Evolutionary conservation across 2,329 filamentous ascomycete species (phyloP), one percentile per base, ranked within the genome.

Genomic region (Pyrenophora teres): DNA sequence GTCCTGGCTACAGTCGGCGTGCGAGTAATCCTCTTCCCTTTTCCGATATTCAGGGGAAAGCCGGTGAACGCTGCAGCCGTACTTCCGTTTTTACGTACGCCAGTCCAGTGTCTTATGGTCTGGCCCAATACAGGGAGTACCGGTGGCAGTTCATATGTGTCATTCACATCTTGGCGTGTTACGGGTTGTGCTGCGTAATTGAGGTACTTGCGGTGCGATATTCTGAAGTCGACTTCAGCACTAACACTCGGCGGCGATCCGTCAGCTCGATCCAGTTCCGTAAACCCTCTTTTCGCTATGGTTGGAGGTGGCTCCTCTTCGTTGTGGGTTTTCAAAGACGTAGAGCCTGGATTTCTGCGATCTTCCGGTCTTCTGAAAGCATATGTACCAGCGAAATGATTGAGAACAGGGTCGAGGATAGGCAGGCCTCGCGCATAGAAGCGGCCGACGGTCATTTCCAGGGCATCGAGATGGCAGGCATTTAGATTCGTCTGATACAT

Each of bases 331-430:
- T 13, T 30, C 27, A 30, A 30, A 4, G 9, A 10, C 1, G 16
- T 12, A 19, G 47, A 43, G 15, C 47, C 19, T 6, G 47, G 39
- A 10, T 56, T 16, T 8, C 8, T 23, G 15, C 56, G 53, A 37
- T 64, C 62, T 6, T 18, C 3, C 8, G 23, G 27, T 9, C 18
- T 35, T 7, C 60, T 40, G 4, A 33, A 38, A 4, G 51, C 36
- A 32, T 64, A 64, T 12, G 56, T 60, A 3, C 56, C 63, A 21
- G 58, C 41, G 19, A 66, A 38, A 40, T 56, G 50, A 32, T 51
- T 56, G 6, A 66, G 23, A 7, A 66, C 60, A 8, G 62, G 60
- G 33, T 66, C 63, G 12, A 64, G 52, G 13, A 63, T 33, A 15
- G 56, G 36, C n/a, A 63, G 30, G 8, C 47, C 46, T 3, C 38